These are phyloP conservation scores for Plantago major DNA, from an alignment of 257 asterid species.

Conservation along the genomic window DNA sequence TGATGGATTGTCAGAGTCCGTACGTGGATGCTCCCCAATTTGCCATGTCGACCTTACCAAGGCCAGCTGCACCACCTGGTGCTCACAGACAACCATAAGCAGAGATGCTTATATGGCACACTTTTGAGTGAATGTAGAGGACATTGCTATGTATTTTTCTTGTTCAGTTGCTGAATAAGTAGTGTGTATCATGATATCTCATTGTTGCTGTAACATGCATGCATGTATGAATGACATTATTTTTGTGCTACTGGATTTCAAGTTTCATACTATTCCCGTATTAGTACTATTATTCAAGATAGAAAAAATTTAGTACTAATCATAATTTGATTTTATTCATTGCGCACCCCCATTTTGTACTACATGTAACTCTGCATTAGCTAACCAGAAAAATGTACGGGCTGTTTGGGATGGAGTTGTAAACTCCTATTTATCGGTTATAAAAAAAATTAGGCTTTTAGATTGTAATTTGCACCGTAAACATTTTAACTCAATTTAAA, in stretches of 20 bases:
- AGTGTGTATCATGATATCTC: conserved; percentile 26
- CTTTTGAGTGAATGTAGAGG: conserved; percentile 17
- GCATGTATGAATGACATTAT: conserved; percentile 21
- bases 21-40: conserved; percentile 87
- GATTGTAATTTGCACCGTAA: too few relatives aligned
- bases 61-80: conserved; percentile 96
- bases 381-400: too few relatives aligned
- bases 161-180: not conserved
- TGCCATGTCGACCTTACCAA: conserved; percentile 52
- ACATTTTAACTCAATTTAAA: too few relatives aligned
- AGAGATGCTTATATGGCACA: not conserved
- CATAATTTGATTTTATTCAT: too few relatives aligned
- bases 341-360: too few relatives aligned
- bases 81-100: conserved; percentile 54
- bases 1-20: conserved; percentile 59
- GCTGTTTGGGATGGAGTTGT: too few relatives aligned
- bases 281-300: not conserved
- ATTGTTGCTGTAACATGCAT: conserved; percentile 18
- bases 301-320: not conserved
- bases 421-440: too few relatives aligned
- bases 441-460: too few relatives aligned
- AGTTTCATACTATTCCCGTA: not conserved
- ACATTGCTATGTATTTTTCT: conserved; percentile 26
- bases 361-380: too few relatives aligned
- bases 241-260: conserved; percentile 13